Conservation (phyloP, 225 moss, liverwort and hornwort species). For the Polytrichum formosum region DNA sequence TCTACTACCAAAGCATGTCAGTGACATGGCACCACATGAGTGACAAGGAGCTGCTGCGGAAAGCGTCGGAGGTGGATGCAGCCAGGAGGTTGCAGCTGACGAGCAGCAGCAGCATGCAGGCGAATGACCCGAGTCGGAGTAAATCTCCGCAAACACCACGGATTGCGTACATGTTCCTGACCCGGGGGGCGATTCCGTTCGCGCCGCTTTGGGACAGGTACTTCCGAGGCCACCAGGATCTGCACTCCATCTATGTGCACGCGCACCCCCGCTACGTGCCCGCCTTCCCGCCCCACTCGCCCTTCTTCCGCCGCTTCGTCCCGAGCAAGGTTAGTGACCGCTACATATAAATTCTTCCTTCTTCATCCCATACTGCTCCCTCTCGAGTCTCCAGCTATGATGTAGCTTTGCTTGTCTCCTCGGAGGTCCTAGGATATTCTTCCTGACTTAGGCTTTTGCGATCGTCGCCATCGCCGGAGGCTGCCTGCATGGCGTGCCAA, state of each 20-base stretch:
- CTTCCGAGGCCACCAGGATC: conserved; percentile 20
- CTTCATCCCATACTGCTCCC: neutral
- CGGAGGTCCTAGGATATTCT: neutral
- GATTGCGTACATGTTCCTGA: conserved; percentile 38
- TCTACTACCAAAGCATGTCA: conserved; percentile 40
- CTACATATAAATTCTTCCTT: too few relatives aligned
- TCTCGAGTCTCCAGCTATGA: neutral
- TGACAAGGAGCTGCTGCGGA: conserved; percentile 22
- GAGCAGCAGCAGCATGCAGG: neutral
- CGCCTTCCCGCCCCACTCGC: conserved; percentile 6
- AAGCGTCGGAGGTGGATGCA: conserved; percentile 10
- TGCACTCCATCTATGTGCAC: conserved; percentile 31
- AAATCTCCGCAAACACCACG: too few relatives aligned
- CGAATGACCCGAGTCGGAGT: too few relatives aligned
- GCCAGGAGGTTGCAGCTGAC: neutral
- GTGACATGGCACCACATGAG: conserved; percentile 43
- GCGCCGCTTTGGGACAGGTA: conserved; percentile 42
- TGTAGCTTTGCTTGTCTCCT: too few relatives aligned
- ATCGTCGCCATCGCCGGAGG: neutral
- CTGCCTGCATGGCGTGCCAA: neutral
- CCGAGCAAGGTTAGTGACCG: conserved; percentile 36
- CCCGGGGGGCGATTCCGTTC: conserved; percentile 30
- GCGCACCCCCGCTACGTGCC: conserved; percentile 39
- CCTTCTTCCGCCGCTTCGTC: conserved; percentile 40
- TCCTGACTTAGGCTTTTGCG: neutral